Evolutionary conservation across 306 rosid genomes (phyloP), one percentile per base, ranked within the genome.

Genomic region (Phaseolus lunatus): DNA sequence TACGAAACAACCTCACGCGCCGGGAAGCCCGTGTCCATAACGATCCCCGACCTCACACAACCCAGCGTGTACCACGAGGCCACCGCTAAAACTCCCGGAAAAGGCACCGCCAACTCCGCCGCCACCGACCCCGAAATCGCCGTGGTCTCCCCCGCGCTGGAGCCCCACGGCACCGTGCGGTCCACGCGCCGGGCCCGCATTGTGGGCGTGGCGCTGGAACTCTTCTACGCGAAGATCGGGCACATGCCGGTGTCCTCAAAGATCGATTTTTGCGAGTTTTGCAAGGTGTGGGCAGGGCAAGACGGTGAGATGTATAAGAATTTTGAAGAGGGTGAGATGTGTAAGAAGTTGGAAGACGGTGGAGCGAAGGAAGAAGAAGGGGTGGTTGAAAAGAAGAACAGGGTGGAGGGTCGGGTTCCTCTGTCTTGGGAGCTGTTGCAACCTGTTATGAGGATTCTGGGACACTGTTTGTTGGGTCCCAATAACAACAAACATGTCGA

Each of bases 381-480:
- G 45, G 11, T 33, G 2, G 15, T 22, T 4, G 9, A n/a, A 12
- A 7, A 7, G 18, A 11, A 35, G 33, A 24, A 16, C 47, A 74
- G 31, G 72, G 24, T 13, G 4, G 86, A 78, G 52, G 90, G 94
- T 8, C 87, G 91, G 67, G 86, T 92, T 78, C 86, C 92, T 1
- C 19, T 94, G 47, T 89, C 91, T 6, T 92, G 93, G 89, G 98
- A 94, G 53, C 37, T 92, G 76, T 31, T 90, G 53, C 93, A 90
- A 24, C 97, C 93, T 0, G 59, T 87, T 0, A 2, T 90, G 80
- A 88, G 94, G 70, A 79, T 90, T 18, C 18, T 92, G 52, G 95
- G 88, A 1, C 95, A 94, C 33, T 92, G 95, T 48, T 48, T 94
- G 66, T 24, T 89, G 86, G 90, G 90, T 11, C 48, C 79, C 1